Conservation (phyloP, 192 early-diverging fungal species). For the Paraglomus occultum region DNA sequence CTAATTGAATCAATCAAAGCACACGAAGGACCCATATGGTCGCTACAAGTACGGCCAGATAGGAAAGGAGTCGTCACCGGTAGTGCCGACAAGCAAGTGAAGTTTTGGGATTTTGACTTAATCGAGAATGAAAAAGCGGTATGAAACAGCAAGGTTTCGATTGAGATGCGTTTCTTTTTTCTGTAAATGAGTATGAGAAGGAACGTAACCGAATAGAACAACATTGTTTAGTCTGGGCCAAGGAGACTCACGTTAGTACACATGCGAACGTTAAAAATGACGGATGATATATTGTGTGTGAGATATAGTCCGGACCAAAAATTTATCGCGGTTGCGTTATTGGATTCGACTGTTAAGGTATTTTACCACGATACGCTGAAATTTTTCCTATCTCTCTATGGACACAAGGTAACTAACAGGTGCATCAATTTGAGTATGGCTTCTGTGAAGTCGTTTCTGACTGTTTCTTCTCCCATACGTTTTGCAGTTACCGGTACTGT, state of each 20-base stretch:
- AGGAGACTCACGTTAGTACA: slow-evolving; percentile 79
- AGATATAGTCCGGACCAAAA: slow-evolving; percentile 81
- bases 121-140: slow-evolving; percentile 44
- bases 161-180: background rate
- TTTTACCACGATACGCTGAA: slow-evolving; percentile 96
- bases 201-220: background rate
- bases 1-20: slow-evolving; percentile 87
- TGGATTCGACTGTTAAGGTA: slow-evolving; percentile 96
- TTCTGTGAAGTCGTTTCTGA: background rate
- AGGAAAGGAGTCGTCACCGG: slow-evolving; percentile 87
- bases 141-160: background rate
- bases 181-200: background rate
- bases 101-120: slow-evolving; percentile 96
- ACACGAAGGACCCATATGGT: slow-evolving; percentile 88
- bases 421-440: background rate
- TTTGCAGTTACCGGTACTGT: slow-evolving; percentile 78
- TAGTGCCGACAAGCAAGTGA: slow-evolving; percentile 91
- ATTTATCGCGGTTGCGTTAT: slow-evolving; percentile 84
- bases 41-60: slow-evolving; percentile 84
- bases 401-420: slow-evolving; percentile 66
- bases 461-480: background rate
- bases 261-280: slow-evolving; percentile 89
- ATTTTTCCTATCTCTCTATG: slow-evolving; percentile 96
- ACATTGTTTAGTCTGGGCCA: slow-evolving; percentile 24
- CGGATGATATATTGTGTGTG: slow-evolving; percentile 89